phyloP scores from a whole-genome alignment of 352 stramenopile species.

The Elongisporangium undulatum region DNA sequence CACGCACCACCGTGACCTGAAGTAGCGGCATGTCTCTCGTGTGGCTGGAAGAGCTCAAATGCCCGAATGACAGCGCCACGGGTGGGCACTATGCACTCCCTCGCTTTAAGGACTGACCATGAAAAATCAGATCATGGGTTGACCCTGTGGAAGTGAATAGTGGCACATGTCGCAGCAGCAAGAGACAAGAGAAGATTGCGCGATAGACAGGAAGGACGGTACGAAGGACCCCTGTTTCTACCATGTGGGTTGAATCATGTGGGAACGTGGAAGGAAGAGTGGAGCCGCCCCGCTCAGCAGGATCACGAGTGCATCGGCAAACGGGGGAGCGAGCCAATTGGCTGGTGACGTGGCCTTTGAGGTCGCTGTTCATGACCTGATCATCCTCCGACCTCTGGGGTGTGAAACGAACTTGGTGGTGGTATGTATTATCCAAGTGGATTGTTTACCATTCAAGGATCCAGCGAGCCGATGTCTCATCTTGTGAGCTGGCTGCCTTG shows the following conservation, averaged over 20 bases:
- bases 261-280: background rate
- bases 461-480: background rate
- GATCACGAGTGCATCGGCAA: background rate
- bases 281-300: background rate
- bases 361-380: background rate
- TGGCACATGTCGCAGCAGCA: background rate
- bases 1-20: constrained; percentile 39
- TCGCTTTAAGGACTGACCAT: background rate
- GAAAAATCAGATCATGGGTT: background rate
- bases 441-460: background rate
- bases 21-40: constrained; percentile 38
- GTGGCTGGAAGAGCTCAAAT: background rate
- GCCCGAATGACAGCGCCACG: background rate
- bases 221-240: background rate
- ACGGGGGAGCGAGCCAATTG: background rate
- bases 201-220: background rate
- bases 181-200: background rate
- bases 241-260: background rate
- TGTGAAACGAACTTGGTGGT: background rate
- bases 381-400: background rate
- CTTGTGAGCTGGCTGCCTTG: background rate
- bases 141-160: background rate
- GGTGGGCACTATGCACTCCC: background rate
- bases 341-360: background rate
- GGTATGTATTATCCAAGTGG: no score